Conservation (phyloP, 495 filamentous ascomycete species). For the Cryomyces antarcticus region DNA sequence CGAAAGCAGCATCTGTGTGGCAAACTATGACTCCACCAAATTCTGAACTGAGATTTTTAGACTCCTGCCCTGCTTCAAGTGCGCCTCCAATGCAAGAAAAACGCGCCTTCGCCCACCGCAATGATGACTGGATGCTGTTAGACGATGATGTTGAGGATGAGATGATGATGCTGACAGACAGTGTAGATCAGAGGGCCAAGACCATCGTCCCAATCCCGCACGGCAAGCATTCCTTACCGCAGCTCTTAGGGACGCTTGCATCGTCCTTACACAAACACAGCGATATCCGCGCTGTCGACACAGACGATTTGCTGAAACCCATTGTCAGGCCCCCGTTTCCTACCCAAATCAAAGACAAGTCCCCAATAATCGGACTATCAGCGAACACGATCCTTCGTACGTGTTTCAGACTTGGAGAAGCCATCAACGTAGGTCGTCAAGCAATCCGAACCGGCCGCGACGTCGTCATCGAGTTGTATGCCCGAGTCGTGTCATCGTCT, state of each 20-base stretch:
- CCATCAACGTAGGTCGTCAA: slow-evolving; percentile 24
- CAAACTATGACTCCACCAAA: no score
- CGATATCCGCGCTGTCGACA: no score
- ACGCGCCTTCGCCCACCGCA: not conserved
- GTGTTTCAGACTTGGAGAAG: slow-evolving; percentile 40
- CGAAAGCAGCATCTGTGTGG: no score
- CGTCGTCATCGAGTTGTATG: slow-evolving; percentile 36
- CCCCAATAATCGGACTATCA: slow-evolving; percentile 30
- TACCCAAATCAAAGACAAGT: slow-evolving; percentile 25
- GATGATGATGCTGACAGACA: slow-evolving; percentile 8
- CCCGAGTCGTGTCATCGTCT: slow-evolving; percentile 31
- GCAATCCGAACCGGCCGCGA: slow-evolving; percentile 22
- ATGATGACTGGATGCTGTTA: not conserved
- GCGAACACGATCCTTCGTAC: slow-evolving; percentile 27
- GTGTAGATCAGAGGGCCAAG: slow-evolving; percentile 3
- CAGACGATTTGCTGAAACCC: slow-evolving; percentile 2
- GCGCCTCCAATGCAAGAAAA: no score
- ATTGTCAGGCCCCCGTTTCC: slow-evolving; percentile 31
- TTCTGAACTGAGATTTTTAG: no score
- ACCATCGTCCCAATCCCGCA: slow-evolving; percentile 2
- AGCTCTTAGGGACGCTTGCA: no score
- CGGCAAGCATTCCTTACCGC: slow-evolving; percentile 1
- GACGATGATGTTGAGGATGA: slow-evolving; percentile 9
- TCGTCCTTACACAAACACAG: no score
- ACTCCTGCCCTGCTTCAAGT: no score